These are phyloP conservation scores for Pseudocercospora pini-densiflorae DNA, from an alignment of 2,329 filamentous ascomycete genomes.

Conservation along the genomic window DNA sequence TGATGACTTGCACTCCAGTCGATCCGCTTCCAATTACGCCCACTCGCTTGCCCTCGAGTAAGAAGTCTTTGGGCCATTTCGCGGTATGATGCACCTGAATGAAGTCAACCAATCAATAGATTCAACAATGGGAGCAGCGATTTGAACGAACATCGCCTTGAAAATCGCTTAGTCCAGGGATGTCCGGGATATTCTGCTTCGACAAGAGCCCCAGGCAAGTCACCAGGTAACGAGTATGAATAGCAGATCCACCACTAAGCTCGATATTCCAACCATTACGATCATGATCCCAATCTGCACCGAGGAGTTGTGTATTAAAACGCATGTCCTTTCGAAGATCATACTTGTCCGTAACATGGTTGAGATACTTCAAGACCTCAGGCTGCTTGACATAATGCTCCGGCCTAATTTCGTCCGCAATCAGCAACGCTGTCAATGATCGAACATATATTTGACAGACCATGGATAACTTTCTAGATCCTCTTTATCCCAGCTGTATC, in stretches of 20 bases:
- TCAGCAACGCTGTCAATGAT: not conserved
- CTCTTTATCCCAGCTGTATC: constrained; percentile 43
- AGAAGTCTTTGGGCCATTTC: constrained; percentile 41
- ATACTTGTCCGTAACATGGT: constrained; percentile 26
- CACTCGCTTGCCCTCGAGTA: constrained; percentile 42
- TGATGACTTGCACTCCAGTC: constrained; percentile 47
- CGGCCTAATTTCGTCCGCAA: constrained; percentile 32
- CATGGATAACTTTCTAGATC: constrained; percentile 39
- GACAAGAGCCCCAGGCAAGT: constrained; percentile 46
- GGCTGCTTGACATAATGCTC: constrained; percentile 51
- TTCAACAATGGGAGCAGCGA: constrained; percentile 34
- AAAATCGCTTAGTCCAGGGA: constrained; percentile 44
- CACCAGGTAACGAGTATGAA: constrained; percentile 41
- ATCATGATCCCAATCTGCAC: constrained; percentile 31
- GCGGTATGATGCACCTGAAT: constrained; percentile 46
- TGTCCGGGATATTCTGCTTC: constrained; percentile 45
- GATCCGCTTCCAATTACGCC: constrained; percentile 50
- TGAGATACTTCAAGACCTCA: constrained; percentile 36
- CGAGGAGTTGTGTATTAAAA: constrained; percentile 28
- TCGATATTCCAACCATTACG: constrained; percentile 16
- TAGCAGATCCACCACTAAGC: constrained; percentile 5
- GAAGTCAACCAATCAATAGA: constrained; percentile 25
- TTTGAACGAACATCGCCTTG: constrained; percentile 37
- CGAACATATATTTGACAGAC: not conserved
- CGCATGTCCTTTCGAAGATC: constrained; percentile 27